Evolutionary conservation across 2,329 filamentous ascomycete genomes (phyloP), one percentile per base, ranked within the genome.

Genomic region (Diaporthe caulivora): DNA sequence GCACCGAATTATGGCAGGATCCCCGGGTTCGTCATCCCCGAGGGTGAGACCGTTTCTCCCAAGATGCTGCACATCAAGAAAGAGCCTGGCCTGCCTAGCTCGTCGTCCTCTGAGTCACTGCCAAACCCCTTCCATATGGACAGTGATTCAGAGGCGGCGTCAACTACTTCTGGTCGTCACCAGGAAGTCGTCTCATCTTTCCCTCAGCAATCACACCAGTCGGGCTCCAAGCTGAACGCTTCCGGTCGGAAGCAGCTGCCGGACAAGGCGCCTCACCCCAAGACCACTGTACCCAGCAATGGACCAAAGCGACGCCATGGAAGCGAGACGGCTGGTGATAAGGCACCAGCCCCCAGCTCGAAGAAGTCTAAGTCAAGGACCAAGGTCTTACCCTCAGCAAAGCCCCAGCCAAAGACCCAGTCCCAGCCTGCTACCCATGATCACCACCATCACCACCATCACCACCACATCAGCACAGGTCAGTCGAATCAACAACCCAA

Each of bases 211-310:
- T 2, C 31, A 2, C 13, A 34, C 4, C 44, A 40, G 10, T 2
- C n/a, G 24, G 6, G 2, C 18, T 1, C 24, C 8, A 62, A 44
- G 44, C 9, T 15, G 0, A 71, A 53, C 18, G n/a, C 34, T 1
- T 24, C 24, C 3, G 31, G 55, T n/a, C 70, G 70, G 1, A 72
- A 72, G 49, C 62, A 70, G 29, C n/a, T 72, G 42, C 71, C 71
- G 3, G 71, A 72, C 54, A 70, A 68, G 71, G 71, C 71, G 13
- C 71, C 71, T 9, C 29, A 21, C 5, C 7, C 37, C 2, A 58
- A 44, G 31, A 11, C 29, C 34, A 47, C 1, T 8, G 3, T 10
- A 18, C 18, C 26, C 26, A 49, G 47, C 70, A 37, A 34, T 18
- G 70, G 29, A 21, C n/a, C 69, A 21, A 71, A 71, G 55, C 55